Evolutionary conservation across 345 rosid genomes (phyloP).

Genomic region (Gossypium sturtianum): DNA sequence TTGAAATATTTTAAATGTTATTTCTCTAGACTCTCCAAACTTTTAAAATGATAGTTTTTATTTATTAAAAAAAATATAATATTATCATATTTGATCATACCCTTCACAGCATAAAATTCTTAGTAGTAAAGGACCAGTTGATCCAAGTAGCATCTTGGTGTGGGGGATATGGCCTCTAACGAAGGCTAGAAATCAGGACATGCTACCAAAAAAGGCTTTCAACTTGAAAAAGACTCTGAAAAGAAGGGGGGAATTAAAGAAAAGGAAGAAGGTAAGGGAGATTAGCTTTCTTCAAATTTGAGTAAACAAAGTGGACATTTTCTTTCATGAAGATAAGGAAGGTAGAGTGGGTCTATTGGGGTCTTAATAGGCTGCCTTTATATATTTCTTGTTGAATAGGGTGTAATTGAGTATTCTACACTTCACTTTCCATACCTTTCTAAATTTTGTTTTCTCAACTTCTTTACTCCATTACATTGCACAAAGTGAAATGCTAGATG

Average conservation of each 20-base stretch:
- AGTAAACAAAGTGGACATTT: conserved; percentile 31
- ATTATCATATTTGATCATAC: not conserved
- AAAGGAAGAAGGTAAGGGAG: not conserved
- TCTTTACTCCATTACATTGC: conserved; percentile 1
- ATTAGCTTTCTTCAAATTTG: conserved; percentile 24
- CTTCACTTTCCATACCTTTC: not conserved
- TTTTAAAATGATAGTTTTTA: too few relatives aligned
- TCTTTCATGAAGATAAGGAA: conserved; percentile 52
- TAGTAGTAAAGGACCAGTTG: not conserved
- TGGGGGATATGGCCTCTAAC: conserved; percentile 19
- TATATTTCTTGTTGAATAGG: conserved; percentile 10
- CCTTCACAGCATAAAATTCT: not conserved
- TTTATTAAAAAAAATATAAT: too few relatives aligned
- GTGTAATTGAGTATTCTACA: not conserved
- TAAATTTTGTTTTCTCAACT: not conserved
- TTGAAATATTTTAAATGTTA: too few relatives aligned
- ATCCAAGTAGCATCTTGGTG: conserved; percentile 18
- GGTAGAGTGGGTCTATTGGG: conserved; percentile 24
- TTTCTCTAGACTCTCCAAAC: too few relatives aligned
- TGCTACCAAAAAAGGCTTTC: conserved; percentile 22
- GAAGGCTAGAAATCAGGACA: conserved; percentile 24
- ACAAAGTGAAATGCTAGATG: not conserved
- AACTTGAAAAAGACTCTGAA: conserved; percentile 14
- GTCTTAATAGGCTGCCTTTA: conserved; percentile 3
- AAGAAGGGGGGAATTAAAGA: not conserved